A percentile compares a stretch with the other conserved stretches of the same genome.
Evolutionary conservation across 2,329 filamentous ascomycete species (phyloP).

Genomic region (Trichoderma oligosporum): DNA sequence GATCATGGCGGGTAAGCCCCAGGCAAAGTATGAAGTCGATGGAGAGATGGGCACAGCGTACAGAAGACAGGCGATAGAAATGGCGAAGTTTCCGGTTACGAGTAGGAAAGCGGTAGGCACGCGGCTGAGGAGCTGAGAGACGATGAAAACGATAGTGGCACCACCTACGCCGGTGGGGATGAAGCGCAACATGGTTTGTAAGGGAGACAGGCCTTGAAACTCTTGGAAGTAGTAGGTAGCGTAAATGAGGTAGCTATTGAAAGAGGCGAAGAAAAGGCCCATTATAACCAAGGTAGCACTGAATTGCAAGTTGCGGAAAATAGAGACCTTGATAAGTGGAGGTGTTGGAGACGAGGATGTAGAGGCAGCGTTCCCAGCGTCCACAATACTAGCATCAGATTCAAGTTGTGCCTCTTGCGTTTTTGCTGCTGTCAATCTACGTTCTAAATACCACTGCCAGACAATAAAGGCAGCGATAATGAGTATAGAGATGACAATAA

Average conservation of each 20-base stretch:
- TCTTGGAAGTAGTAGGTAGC: constrained; percentile 69
- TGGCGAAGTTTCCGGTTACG: constrained; percentile 52
- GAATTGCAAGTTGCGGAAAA: constrained; percentile 59
- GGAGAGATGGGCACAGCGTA: constrained; percentile 62
- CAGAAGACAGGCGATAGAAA: constrained; percentile 55
- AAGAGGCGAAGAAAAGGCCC: constrained; percentile 62
- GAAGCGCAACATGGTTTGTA: constrained; percentile 67
- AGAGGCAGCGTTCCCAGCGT: neutral
- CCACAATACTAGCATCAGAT: neutral
- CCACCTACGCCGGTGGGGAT: constrained; percentile 62
- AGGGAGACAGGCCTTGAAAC: constrained; percentile 56
- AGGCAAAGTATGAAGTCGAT: constrained; percentile 62
- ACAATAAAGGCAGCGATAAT: constrained; percentile 54
- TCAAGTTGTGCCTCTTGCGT: neutral
- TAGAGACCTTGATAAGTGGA: constrained; percentile 63
- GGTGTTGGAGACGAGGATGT: constrained; percentile 24
- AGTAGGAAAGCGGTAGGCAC: constrained; percentile 57
- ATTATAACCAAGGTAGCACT: constrained; percentile 62
- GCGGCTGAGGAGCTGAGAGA: constrained; percentile 54
- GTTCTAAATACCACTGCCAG: constrained; percentile 53
- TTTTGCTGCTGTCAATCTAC: constrained; percentile 4
- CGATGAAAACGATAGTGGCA: constrained; percentile 52
- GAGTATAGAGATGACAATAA: constrained; percentile 56
- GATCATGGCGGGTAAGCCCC: constrained; percentile 62
- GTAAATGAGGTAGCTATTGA: constrained; percentile 65